Base-by-base conservation (phyloP, 202 grass and related monocot genomes). In the Saccharum hybrid region DNA sequence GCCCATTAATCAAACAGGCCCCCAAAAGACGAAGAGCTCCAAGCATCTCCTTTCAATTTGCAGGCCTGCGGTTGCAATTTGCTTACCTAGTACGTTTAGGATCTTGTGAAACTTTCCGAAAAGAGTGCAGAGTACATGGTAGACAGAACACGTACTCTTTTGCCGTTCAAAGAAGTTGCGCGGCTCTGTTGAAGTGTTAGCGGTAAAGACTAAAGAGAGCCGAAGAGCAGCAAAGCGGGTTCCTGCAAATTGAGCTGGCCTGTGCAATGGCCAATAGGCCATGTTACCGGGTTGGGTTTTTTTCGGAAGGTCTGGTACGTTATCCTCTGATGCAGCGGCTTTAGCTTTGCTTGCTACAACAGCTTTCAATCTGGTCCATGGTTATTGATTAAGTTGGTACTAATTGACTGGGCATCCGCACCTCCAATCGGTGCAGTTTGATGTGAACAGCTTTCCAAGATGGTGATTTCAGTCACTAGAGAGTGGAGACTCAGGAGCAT, bases 1-100 rank as follows among this genome's bases (percentile, higher is more conserved):
- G 54, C 19, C 54, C 54, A 19, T 21, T 57, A 57, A 57, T 57
- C 54, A 57, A 57, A 57, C 54, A 57, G 16, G 21, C 2, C 19
- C 8, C 19, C 54, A 57, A 57, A 57, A 10, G 54, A 10, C 54
- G 19, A 57, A 10, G 54, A 21, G 0, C 54, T 8, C 54, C 54
- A 57, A 57, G 54, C 54, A 57, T 57, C 54, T 57, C 18, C 54
- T 57, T 57, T 57, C 54, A 57, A 21, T 57, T 57, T 9, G 54
- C 19, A 57, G 54, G 54, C 7, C 54, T 60, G 56, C n/a, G 49
- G 49, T 8, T 21, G 73, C 42, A 71, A 36, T 82, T 88, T 79
- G 81, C 86, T 84, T 88, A 61, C 33, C 68, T 80, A n/a, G 16
- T 30, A 84, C 81, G 86, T 40, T 60, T 84, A 79, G 86, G 68